Conservation (phyloP, 2,329 filamentous ascomycete species). For the Penicillium sp. region DNA sequence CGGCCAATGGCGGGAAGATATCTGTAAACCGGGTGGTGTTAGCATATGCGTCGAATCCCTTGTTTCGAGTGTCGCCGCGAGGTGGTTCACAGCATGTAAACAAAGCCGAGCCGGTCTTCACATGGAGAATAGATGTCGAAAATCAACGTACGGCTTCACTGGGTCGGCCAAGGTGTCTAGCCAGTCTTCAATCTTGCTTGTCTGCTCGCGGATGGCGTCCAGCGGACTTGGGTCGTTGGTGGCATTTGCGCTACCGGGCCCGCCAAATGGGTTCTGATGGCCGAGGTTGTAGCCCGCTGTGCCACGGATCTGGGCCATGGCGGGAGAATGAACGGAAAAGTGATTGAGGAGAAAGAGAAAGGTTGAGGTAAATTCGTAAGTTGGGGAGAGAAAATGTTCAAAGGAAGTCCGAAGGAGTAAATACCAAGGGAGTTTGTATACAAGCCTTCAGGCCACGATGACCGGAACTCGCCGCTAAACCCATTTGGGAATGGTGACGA, state of each 20-base stretch:
- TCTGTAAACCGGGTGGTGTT: slow-evolving; percentile 49
- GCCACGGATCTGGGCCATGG: slow-evolving; percentile 57
- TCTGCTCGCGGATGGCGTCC: slow-evolving; percentile 87
- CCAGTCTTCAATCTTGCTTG: slow-evolving; percentile 95
- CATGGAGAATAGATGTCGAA: neutral
- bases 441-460: slow-evolving; percentile 42
- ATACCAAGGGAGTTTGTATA: slow-evolving; percentile 22
- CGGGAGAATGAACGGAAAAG: slow-evolving; percentile 10
- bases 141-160: slow-evolving; percentile 78
- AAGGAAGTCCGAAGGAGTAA: slow-evolving; percentile 16
- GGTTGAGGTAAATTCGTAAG: neutral
- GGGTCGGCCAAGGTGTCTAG: slow-evolving; percentile 85
- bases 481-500: slow-evolving; percentile 31
- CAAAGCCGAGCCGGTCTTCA: neutral
- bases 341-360: slow-evolving; percentile 5
- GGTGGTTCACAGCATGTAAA: neutral
- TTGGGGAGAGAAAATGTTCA: slow-evolving; percentile 9
- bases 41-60: slow-evolving; percentile 23
- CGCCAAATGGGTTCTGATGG: slow-evolving; percentile 67
- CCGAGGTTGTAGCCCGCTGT: slow-evolving; percentile 80
- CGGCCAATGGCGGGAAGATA: slow-evolving; percentile 93
- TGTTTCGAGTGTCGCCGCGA: slow-evolving; percentile 12
- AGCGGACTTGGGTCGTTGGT: slow-evolving; percentile 70
- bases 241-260: slow-evolving; percentile 55
- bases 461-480: slow-evolving; percentile 35